Evolutionary conservation across 2,329 filamentous ascomycete species (phyloP).

Genomic region (Sporothrix luriei): DNA sequence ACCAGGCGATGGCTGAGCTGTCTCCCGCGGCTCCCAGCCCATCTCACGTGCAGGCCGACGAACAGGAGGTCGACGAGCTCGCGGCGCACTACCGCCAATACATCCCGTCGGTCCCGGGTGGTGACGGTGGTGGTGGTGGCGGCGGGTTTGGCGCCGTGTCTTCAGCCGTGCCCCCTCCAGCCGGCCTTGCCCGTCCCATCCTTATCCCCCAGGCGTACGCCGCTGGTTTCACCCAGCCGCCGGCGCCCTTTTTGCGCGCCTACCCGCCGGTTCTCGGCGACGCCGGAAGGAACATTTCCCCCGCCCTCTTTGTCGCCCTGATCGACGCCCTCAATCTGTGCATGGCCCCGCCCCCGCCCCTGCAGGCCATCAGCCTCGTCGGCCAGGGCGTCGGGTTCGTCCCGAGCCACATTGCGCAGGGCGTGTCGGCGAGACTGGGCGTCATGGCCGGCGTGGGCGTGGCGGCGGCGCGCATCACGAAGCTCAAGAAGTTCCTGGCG

Average conservation of each 20-base stretch:
- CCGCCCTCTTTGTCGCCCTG: not conserved
- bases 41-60: not conserved
- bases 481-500: not conserved
- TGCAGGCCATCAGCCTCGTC: not conserved
- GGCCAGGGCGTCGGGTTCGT: not conserved
- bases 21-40: not conserved
- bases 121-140: not conserved
- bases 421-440: not conserved
- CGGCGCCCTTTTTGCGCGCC: not conserved
- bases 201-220: constrained; percentile 2
- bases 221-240: not conserved
- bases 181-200: not conserved
- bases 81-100: constrained; percentile 4
- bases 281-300: not conserved
- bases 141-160: not conserved
- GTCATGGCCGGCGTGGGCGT: constrained; percentile 1
- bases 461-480: constrained; percentile 2
- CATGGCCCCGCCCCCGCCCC: not conserved
- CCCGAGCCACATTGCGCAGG: constrained; percentile 16
- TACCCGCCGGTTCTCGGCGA: not conserved
- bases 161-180: not conserved
- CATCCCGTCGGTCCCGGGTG: not conserved
- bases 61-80: not conserved
- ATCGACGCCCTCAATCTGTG: constrained; percentile 2
- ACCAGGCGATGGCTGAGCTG: not conserved